Conservation (phyloP, 1,139 yeast species). For the Dujonia santamariae region DNA sequence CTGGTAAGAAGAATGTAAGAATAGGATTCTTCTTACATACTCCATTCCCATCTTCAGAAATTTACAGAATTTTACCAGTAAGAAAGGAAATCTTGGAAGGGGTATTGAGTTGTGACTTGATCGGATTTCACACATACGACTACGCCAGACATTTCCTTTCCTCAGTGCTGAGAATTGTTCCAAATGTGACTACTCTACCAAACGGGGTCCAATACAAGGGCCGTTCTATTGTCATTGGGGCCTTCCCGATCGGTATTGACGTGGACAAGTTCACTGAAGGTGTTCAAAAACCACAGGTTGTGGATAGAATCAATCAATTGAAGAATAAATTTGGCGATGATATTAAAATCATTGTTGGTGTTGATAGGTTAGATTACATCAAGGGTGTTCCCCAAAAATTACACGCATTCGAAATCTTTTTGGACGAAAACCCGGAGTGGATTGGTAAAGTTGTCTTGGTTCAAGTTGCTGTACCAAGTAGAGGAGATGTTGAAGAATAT, state of each 20-base stretch:
- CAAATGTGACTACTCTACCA: constrained; percentile 77
- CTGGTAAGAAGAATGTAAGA: constrained; percentile 56
- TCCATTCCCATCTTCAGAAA: constrained; percentile 97
- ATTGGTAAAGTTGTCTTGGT: constrained; percentile 94
- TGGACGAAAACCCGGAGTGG: constrained; percentile 96
- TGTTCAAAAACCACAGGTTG: constrained; percentile 58
- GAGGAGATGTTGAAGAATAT: constrained; percentile 98
- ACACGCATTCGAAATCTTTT: constrained; percentile 91
- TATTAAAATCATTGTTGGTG: constrained; percentile 88
- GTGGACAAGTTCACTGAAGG: constrained; percentile 89
- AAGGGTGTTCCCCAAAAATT: constrained; percentile 97
- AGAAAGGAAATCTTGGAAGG: constrained; percentile 90
- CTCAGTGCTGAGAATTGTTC: constrained; percentile 80
- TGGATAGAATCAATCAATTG: constrained; percentile 61
- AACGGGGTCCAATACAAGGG: constrained; percentile 84
- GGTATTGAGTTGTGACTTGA: constrained; percentile 87
- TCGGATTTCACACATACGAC: constrained; percentile 99
- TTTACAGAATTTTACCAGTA: constrained; percentile 92
- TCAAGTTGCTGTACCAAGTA: constrained; percentile 96
- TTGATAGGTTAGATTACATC: constrained; percentile 91
- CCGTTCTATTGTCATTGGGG: constrained; percentile 81
- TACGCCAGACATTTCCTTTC: constrained; percentile 97
- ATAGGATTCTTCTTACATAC: constrained; percentile 96
- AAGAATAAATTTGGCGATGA: constrained; percentile 60
- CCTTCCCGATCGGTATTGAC: constrained; percentile 98